Conservation (phyloP, 2,329 filamentous ascomycete genomes). For the Curvularia sp. region DNA sequence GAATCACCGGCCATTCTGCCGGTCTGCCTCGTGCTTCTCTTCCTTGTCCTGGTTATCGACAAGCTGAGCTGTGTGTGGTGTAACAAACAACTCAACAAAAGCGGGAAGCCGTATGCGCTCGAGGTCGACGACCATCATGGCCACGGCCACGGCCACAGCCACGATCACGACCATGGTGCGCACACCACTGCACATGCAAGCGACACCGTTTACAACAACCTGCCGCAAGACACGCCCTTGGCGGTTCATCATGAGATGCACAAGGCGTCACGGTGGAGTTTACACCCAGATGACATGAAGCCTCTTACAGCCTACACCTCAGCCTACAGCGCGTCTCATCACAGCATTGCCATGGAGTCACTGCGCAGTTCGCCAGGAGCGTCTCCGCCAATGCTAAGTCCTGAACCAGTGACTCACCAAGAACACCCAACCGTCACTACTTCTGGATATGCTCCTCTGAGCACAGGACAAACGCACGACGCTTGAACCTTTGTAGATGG, state of each 20-base stretch:
- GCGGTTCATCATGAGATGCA: not conserved
- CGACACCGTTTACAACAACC: conserved; percentile 3
- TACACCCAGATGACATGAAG: conserved; percentile 12
- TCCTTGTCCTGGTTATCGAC: conserved; percentile 41
- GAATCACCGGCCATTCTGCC: conserved; percentile 46
- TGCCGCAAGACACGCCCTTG: conserved; percentile 2
- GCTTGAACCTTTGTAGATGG: conserved; percentile 11
- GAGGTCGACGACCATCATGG: conserved; percentile 35
- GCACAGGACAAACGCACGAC: conserved; percentile 23
- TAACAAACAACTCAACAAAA: conserved; percentile 41
- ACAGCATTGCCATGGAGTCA: conserved; percentile 27
- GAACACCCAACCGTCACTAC: conserved; percentile 7
- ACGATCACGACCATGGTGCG: conserved; percentile 19
- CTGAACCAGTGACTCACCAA: conserved; percentile 16
- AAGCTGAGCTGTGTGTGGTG: conserved; percentile 40
- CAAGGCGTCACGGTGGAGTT: conserved; percentile 15
- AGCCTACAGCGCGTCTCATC: conserved; percentile 23
- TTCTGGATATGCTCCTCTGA: conserved; percentile 23
- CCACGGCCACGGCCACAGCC: conserved; percentile 25
- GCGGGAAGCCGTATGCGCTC: conserved; percentile 40
- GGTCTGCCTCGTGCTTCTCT: conserved; percentile 45
- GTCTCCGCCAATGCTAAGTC: not conserved
- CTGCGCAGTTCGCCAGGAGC: conserved; percentile 27
- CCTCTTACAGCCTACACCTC: conserved; percentile 22
- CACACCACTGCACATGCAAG: conserved; percentile 23